Percentiles rank a stretch among this genome's conserved stretches.
These are phyloP conservation scores for Ustilago cynodontis DNA, from an alignment of 1,284 basidiomycete genomes.

Conservation along the genomic window DNA sequence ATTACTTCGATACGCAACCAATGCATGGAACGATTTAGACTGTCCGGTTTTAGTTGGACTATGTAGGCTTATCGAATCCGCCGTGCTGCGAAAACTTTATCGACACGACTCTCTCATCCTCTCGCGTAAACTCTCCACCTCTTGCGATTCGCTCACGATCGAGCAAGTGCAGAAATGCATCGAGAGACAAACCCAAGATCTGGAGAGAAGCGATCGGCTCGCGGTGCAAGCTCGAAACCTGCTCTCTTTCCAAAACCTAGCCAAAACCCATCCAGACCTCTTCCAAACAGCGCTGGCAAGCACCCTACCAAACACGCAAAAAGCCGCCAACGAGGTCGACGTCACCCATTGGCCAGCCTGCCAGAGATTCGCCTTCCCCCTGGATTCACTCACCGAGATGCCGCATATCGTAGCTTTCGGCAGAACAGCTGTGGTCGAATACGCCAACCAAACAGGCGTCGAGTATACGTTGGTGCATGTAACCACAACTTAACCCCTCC, in stretches of 20 bases:
- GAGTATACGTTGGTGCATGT: background rate
- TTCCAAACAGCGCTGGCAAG: background rate
- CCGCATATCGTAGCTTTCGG: constrained; percentile 49
- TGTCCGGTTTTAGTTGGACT: constrained; percentile 45
- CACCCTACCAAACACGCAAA: background rate
- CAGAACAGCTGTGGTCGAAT: constrained; percentile 16
- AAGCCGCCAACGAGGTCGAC: constrained; percentile 11
- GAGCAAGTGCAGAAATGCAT: constrained; percentile 8
- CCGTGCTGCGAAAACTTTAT: constrained; percentile 47
- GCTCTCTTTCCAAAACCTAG: constrained; percentile 13
- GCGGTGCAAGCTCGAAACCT: constrained; percentile 9
- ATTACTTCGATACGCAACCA: constrained; percentile 44
- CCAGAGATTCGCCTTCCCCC: constrained; percentile 23
- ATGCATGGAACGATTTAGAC: constrained; percentile 36
- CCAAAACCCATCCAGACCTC: constrained; percentile 9
- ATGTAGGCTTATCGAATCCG: constrained; percentile 49
- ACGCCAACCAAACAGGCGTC: constrained; percentile 1
- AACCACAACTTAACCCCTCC: background rate
- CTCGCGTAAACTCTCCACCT: background rate
- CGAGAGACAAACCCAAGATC: constrained; percentile 5
- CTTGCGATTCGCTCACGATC: too few relatives aligned
- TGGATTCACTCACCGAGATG: constrained; percentile 22
- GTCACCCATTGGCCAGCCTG: background rate
- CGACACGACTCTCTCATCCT: constrained; percentile 44
- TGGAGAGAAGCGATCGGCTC: constrained; percentile 25